These are phyloP conservation scores for Deuterostichococcus epilithicus DNA, from an alignment of 139 green algal genomes.

Conservation along the genomic window DNA sequence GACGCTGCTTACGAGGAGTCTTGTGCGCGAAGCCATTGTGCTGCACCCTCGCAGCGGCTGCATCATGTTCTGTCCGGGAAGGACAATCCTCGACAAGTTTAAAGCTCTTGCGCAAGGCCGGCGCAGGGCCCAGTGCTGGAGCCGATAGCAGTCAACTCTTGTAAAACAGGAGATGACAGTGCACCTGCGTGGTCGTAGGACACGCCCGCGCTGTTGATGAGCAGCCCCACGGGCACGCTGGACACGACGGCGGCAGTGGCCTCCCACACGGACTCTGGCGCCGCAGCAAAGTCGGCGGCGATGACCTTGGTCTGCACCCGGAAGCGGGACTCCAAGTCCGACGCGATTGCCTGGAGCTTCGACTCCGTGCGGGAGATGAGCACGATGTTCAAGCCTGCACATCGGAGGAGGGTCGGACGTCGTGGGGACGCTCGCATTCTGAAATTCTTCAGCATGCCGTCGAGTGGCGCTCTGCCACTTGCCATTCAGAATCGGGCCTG, in stretches of 20 bases:
- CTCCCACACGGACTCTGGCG: conserved; percentile 19
- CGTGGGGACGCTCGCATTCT: too few relatives aligned
- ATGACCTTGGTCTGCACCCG: conserved; percentile 43
- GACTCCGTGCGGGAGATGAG: conserved; percentile 66
- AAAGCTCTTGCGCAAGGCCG: too few relatives aligned
- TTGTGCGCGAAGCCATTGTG: too few relatives aligned
- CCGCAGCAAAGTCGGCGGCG: conserved; percentile 40
- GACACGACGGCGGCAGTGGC: conserved; percentile 21
- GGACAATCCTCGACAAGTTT: too few relatives aligned
- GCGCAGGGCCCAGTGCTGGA: too few relatives aligned
- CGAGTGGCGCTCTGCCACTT: too few relatives aligned
- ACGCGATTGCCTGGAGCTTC: conserved; percentile 47
- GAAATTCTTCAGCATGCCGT: too few relatives aligned
- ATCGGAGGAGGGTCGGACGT: not conserved
- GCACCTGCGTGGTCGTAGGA: conserved; percentile 68
- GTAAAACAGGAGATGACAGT: not conserved
- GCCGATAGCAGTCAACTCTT: too few relatives aligned
- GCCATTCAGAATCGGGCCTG: not conserved
- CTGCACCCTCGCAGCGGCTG: too few relatives aligned
- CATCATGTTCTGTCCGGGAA: too few relatives aligned
- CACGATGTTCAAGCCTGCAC: conserved; percentile 66
- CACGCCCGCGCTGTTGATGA: conserved; percentile 85
- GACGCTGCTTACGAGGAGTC: too few relatives aligned
- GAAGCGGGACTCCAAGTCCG: conserved; percentile 44
- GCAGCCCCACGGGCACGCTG: conserved; percentile 68